Conservation (phyloP, 1,284 basidiomycete genomes). For the Apiotrichum mycotoxinovorans region DNA sequence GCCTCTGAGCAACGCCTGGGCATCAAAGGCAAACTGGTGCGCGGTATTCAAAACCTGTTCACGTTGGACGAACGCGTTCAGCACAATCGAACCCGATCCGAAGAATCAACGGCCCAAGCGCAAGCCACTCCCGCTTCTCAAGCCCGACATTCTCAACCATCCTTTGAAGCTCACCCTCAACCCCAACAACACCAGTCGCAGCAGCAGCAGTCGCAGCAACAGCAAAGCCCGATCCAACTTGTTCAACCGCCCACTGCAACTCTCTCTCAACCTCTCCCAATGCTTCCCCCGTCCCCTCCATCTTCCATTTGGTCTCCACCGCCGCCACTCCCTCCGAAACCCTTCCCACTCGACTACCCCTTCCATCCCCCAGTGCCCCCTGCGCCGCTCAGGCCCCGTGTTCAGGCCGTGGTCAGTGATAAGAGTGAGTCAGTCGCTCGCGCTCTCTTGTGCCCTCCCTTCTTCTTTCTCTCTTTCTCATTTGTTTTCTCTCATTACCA, state of each 20-base stretch:
- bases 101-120: neutral
- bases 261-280: too few species aligned
- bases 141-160: too few species aligned
- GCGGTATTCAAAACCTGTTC: neutral
- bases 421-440: neutral
- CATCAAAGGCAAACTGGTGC: neutral
- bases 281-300: too few species aligned
- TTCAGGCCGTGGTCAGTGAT: neutral
- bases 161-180: too few species aligned
- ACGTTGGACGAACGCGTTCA: neutral
- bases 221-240: too few species aligned
- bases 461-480: too few species aligned
- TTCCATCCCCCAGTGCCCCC: neutral
- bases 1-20: neutral
- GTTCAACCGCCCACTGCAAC: too few species aligned
- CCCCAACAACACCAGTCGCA: too few species aligned
- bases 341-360: neutral
- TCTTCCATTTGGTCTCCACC: neutral
- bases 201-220: too few species aligned
- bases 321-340: conserved; percentile 1
- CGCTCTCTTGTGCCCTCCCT: too few species aligned
- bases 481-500: too few species aligned
- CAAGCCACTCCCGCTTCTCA: neutral
- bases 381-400: neutral
- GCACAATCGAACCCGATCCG: neutral